A percentile compares a stretch with the other conserved stretches of the same genome.
Conservation (phyloP, 805 yeast species). For the Metschnikowia colocasiae region DNA sequence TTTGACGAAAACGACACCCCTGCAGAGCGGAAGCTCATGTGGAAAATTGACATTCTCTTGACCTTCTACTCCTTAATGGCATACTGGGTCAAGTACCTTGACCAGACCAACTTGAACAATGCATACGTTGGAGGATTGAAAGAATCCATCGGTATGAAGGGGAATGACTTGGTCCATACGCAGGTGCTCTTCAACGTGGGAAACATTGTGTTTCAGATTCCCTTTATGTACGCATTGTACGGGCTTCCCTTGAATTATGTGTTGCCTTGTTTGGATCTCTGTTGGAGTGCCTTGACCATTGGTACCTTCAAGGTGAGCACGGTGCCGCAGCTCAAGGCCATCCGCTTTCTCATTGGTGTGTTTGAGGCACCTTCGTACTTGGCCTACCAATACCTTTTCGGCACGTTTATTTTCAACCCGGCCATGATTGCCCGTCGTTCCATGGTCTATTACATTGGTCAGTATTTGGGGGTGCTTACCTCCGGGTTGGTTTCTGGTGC, state of each 20-base stretch:
- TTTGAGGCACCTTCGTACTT: constrained; percentile 28
- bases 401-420: constrained; percentile 24
- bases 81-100: constrained; percentile 30
- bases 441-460: constrained; percentile 27
- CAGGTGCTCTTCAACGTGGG: constrained; percentile 25
- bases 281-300: constrained; percentile 25
- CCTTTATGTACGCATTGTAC: constrained; percentile 24
- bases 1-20: constrained; percentile 27
- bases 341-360: constrained; percentile 25
- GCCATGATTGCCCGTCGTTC: constrained; percentile 26
- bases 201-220: constrained; percentile 24
- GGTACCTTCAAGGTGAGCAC: constrained; percentile 19
- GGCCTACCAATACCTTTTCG: constrained; percentile 25
- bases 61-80: constrained; percentile 28
- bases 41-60: constrained; percentile 29
- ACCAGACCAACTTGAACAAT: constrained; percentile 24
- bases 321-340: constrained; percentile 22
- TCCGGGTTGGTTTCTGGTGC: constrained; percentile 28
- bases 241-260: constrained; percentile 23
- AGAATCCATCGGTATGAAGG: constrained; percentile 25
- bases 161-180: constrained; percentile 28
- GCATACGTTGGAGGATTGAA: constrained; percentile 27
- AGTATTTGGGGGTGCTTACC: constrained; percentile 28
- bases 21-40: constrained; percentile 26
- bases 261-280: constrained; percentile 19